phyloP scores from a whole-genome alignment of 371 early-diverging fungal species.

The Mucor ambiguus region DNA sequence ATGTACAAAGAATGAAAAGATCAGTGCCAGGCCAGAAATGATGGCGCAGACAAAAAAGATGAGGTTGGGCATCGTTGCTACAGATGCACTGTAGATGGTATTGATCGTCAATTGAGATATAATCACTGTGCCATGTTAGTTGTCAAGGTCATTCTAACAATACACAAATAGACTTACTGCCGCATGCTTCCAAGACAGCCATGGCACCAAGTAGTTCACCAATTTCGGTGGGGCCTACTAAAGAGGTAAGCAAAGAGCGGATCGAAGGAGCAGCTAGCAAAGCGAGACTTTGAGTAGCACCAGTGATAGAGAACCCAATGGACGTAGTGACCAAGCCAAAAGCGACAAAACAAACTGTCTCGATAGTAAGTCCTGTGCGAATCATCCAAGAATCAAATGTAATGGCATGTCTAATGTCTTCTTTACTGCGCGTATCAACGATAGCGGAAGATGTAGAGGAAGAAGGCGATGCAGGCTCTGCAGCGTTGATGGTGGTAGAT shows the following conservation, averaged over 20 bases:
- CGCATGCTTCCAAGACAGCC: constrained; percentile 52
- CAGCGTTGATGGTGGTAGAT: neutral
- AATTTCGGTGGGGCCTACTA: constrained; percentile 50
- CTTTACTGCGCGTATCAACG: neutral
- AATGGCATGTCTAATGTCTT: constrained; percentile 8
- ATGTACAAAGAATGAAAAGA: neutral
- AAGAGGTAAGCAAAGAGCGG: constrained; percentile 43
- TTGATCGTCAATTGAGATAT: constrained; percentile 40
- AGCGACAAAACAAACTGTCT: constrained; percentile 36
- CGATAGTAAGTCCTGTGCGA: constrained; percentile 44
- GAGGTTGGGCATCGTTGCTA: constrained; percentile 47
- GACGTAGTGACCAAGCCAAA: constrained; percentile 35
- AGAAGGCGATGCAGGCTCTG: neutral
- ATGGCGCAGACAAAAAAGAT: constrained; percentile 39
- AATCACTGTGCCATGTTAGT: constrained; percentile 21
- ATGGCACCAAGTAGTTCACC: constrained; percentile 55
- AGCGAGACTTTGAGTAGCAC: constrained; percentile 38
- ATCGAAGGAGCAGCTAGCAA: constrained; percentile 49
- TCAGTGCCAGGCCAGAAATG: constrained; percentile 1
- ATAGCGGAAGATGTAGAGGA: neutral
- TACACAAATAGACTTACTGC: constrained; percentile 26
- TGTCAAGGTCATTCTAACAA: too few relatives aligned
- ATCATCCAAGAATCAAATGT: constrained; percentile 55
- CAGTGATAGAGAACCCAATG: constrained; percentile 28
- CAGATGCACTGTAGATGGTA: constrained; percentile 50